Base-by-base conservation (phyloP, 345 rosid species). In the Litchi chinensis region DNA sequence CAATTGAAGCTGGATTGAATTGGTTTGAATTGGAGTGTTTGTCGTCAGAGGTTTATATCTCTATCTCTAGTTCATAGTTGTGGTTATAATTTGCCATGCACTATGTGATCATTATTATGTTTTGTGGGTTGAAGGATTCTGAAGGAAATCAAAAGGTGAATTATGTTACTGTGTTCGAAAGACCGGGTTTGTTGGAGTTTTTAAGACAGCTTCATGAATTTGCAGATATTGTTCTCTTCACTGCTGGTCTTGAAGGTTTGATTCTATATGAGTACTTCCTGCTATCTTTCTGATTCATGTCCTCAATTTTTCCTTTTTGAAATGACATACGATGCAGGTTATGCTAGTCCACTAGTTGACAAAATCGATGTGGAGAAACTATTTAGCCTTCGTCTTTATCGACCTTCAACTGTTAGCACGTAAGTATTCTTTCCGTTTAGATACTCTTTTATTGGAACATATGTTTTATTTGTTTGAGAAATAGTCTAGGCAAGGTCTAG, bases 321-420 rank as follows among this genome's bases (percentile, higher is more conserved):
- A 68, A 64, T 69, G 46, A 69, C 37, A 37, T n/a, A 32, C 37
- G 54, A 54, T 74, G 37, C 85, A 88, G 93, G 85, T 73, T 90
- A 90, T 74, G 93, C 89, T 7, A 86, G 86, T 64, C 93, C 93
- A 5, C 87, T 90, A 69, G 86, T 89, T 62, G 91, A 88, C 82
- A 88, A 82, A 70, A 88, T 90, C 15, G 91, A 90, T 65, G 62
- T 24, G n/a, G 82, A 87, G 54, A 88, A 86, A 18, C 80, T 74
- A 66, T 84, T 90, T 65, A 59, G 83, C 10, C 77, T 81, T 62
- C 87, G 90, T 28, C 89, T 90, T 59, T 90, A 90, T 83, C 87
- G 92, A 67, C 91, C 94, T 79, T 89, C 92, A 22, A 90, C 92
- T 2, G 80, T 77, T 80, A 86, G 90, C 85, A 89, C 92, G 90